Conservation (phyloP, 257 asterid genomes). For the Misopates orontium region DNA sequence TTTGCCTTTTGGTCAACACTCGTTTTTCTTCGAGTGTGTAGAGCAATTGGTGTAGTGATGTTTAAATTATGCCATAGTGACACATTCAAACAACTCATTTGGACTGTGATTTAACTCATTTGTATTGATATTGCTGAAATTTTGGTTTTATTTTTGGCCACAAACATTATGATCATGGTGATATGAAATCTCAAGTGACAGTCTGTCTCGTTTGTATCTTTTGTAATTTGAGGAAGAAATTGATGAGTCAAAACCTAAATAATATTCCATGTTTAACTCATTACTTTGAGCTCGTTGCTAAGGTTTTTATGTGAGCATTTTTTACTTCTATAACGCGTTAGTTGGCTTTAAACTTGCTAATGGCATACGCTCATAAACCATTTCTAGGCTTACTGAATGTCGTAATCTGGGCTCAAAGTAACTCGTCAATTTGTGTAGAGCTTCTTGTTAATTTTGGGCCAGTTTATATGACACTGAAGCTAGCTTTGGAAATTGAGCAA, state of each 20-base stretch:
- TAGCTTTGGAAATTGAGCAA: background rate
- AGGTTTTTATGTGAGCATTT: background rate
- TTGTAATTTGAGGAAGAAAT: background rate
- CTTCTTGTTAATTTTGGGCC: background rate
- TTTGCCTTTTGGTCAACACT: background rate
- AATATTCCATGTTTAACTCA: background rate
- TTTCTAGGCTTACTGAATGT: background rate
- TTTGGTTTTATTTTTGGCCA: background rate
- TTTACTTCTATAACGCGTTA: background rate
- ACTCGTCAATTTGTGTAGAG: background rate
- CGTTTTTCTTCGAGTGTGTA: background rate
- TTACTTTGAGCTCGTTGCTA: background rate
- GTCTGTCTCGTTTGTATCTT: background rate
- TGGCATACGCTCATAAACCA: background rate
- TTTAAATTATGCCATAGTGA: background rate
- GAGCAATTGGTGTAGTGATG: conserved; percentile 2
- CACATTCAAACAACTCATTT: background rate
- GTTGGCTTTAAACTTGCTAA: background rate
- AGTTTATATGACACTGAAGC: background rate
- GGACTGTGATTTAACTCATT: background rate
- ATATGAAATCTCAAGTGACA: background rate
- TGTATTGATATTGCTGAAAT: background rate
- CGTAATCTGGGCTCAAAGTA: background rate
- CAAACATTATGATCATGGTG: background rate
- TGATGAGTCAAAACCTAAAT: background rate